Evolutionary conservation across 305 asterid genomes (phyloP).

Genomic region (Ilex paraguariensis): DNA sequence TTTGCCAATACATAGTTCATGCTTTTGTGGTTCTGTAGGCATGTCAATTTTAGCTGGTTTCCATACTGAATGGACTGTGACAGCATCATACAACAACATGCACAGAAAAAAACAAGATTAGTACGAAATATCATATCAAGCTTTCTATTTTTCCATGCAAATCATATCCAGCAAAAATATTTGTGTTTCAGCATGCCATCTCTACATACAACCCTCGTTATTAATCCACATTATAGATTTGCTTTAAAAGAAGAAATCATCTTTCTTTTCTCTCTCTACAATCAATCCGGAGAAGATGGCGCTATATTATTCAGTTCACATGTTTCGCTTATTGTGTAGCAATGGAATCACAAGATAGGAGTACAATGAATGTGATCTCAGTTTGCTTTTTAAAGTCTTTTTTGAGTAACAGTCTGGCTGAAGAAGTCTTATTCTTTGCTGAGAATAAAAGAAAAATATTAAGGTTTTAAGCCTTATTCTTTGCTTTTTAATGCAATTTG

Average conservation of each 20-base stretch:
- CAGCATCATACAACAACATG: neutral
- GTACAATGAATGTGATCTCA: too few species aligned
- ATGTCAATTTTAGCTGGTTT: constrained; percentile 54
- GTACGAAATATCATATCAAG: neutral
- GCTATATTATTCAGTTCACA: too few species aligned
- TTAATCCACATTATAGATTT: neutral
- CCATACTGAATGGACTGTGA: constrained; percentile 48
- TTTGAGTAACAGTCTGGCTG: too few species aligned
- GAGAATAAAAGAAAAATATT: too few species aligned
- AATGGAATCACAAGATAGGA: too few species aligned
- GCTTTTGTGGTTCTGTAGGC: constrained; percentile 50
- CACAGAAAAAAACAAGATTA: neutral
- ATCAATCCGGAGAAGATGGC: neutral
- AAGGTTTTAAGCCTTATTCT: too few species aligned
- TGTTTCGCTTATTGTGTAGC: too few species aligned
- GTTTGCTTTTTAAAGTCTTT: too few species aligned
- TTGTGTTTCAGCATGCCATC: too few species aligned
- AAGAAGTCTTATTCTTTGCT: too few species aligned
- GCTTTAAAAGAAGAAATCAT: neutral
- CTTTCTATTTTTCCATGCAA: neutral
- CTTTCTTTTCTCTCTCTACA: neutral
- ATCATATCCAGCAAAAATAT: neutral
- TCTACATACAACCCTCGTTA: neutral
- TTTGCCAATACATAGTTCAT: constrained; percentile 27
- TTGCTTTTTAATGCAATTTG: too few species aligned